phyloP scores from a whole-genome alignment of 805 yeast species.

The Candida sakaeoensis region DNA sequence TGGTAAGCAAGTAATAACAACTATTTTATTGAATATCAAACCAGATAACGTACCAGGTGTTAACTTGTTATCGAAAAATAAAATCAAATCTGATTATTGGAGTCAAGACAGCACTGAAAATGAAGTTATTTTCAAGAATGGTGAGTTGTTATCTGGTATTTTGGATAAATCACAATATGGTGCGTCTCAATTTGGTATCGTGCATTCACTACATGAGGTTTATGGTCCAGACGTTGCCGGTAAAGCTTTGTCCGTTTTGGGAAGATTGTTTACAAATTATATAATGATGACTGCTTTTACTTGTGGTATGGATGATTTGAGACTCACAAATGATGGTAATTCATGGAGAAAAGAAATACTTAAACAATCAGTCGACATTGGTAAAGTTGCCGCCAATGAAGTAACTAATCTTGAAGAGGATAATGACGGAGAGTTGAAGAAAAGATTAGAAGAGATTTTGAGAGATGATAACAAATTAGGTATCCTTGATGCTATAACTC shows the following conservation, averaged over 20 bases:
- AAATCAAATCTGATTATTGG: slow-evolving; percentile 95
- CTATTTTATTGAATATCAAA: slow-evolving; percentile 83
- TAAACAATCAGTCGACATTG: slow-evolving; percentile 72
- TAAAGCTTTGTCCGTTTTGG: slow-evolving; percentile 83
- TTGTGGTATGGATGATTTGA: slow-evolving; percentile 99
- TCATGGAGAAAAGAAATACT: slow-evolving; percentile 82
- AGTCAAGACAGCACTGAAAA: slow-evolving; percentile 80
- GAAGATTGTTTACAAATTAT: slow-evolving; percentile 91
- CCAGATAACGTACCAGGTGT: slow-evolving; percentile 90
- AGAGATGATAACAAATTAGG: slow-evolving; percentile 92
- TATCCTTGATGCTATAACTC: slow-evolving; percentile 92
- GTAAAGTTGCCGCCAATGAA: slow-evolving; percentile 90
- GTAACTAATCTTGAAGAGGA: slow-evolving; percentile 75
- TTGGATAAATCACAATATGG: slow-evolving; percentile 98
- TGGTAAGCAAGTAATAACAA: slow-evolving; percentile 93
- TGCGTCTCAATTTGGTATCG: slow-evolving; percentile 94
- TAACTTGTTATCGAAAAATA: slow-evolving; percentile 77
- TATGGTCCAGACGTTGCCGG: slow-evolving; percentile 93
- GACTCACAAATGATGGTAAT: slow-evolving; percentile 89
- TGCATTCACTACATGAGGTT: slow-evolving; percentile 93
- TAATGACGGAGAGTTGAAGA: slow-evolving; percentile 70
- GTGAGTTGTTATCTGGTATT: slow-evolving; percentile 87
- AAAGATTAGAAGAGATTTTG: slow-evolving; percentile 88
- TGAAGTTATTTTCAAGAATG: slow-evolving; percentile 78
- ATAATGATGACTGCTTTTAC: slow-evolving; percentile 91